These are phyloP conservation scores for Escovopsis sp. DNA, from an alignment of 2,329 filamentous ascomycete genomes.

Conservation along the genomic window DNA sequence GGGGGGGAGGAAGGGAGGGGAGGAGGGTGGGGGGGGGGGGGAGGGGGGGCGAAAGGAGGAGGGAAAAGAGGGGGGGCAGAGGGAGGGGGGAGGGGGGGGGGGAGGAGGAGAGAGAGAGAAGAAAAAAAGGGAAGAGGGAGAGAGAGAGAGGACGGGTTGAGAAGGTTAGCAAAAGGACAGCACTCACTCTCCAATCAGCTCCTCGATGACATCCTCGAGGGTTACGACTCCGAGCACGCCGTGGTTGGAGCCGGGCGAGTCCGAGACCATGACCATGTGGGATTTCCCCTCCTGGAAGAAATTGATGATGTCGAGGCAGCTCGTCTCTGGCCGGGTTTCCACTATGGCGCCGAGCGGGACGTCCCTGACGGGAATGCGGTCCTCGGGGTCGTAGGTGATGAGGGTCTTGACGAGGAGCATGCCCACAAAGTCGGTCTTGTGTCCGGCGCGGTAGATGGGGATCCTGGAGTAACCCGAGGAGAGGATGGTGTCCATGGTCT, in stretches of 20 bases:
- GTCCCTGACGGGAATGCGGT: conserved; percentile 71
- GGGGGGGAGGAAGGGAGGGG: too few species aligned
- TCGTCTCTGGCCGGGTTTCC: conserved; percentile 88
- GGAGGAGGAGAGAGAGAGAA: too few species aligned
- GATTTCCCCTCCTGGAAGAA: conserved; percentile 99
- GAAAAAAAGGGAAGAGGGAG: too few species aligned
- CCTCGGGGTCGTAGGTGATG: conserved; percentile 96
- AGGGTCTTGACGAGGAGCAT: conserved; percentile 98
- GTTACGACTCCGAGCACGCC: conserved; percentile 90
- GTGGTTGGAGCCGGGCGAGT: conserved; percentile 74
- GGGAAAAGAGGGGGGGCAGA: neutral
- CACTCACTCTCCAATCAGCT: conserved; percentile 93
- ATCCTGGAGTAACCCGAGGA: conserved; percentile 92
- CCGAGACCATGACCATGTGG: conserved; percentile 94
- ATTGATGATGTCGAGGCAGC: conserved; percentile 96
- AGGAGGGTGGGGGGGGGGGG: too few species aligned
- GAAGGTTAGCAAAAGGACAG: too few species aligned
- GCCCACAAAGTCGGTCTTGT: conserved; percentile 76
- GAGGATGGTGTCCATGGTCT: conserved; percentile 86
- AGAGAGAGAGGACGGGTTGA: too few species aligned
- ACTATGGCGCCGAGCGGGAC: conserved; percentile 89
- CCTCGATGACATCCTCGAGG: conserved; percentile 94
- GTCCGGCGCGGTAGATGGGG: conserved; percentile 79
- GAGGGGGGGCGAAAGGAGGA: too few species aligned
- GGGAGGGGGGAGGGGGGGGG: conserved; percentile 16